These are phyloP conservation scores for Eutrema heterophyllum DNA, from an alignment of 345 rosid genomes.

Conservation along the genomic window DNA sequence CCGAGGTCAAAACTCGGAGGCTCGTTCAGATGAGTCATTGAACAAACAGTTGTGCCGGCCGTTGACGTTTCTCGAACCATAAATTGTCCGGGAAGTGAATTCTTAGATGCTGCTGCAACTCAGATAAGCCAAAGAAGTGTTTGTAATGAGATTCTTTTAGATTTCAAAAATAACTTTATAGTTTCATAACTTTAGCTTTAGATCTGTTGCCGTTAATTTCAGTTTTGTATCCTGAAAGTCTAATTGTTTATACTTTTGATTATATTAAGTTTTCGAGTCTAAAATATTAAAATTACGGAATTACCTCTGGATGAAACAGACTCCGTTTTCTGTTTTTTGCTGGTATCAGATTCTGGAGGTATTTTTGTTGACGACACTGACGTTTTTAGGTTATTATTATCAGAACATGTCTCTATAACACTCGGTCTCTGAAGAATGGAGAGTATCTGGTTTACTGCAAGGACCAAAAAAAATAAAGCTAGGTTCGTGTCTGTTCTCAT, in stretches of 20 bases:
- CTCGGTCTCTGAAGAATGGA: conserved; percentile 57
- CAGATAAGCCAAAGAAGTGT: neutral
- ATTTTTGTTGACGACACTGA: conserved; percentile 23
- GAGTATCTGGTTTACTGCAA: conserved; percentile 60
- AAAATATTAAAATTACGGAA: conserved; percentile 2
- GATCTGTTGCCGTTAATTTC: too few species aligned
- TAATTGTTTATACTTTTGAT: neutral
- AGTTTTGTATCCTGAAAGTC: neutral
- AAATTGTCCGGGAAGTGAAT: conserved; percentile 6
- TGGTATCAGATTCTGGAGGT: conserved; percentile 30
- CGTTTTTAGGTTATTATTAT: neutral
- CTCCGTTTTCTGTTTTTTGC: conserved; percentile 19
- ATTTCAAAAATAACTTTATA: neutral
- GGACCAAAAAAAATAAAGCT: neutral
- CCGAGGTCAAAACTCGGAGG: conserved; percentile 58
- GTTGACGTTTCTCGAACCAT: conserved; percentile 9
- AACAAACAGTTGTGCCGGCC: neutral
- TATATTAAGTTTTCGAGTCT: neutral
- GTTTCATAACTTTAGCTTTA: too few species aligned
- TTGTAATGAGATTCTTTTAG: neutral
- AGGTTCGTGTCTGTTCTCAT: conserved; percentile 8
- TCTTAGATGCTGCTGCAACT: conserved; percentile 5
- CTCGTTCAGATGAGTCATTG: conserved; percentile 22
- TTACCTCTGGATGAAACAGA: conserved; percentile 19
- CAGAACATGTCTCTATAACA: conserved; percentile 23